Evolutionary conservation across 2,329 filamentous ascomycete genomes (phyloP), one percentile per base, ranked within the genome.

Genomic region (Sarocladium strictum): DNA sequence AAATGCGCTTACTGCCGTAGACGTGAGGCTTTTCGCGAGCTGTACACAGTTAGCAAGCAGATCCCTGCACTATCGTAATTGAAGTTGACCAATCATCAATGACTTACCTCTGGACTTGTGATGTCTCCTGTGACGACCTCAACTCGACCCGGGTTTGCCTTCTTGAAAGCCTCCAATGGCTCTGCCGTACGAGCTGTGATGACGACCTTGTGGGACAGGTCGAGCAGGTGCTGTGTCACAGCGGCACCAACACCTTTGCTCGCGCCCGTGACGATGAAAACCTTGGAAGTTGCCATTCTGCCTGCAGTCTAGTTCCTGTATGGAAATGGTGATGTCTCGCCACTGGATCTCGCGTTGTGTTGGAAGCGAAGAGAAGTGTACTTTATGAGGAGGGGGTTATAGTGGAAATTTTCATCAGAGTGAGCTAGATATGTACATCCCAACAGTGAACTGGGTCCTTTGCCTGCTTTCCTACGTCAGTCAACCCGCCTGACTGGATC

Each of bases 181-280:
- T 72, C 72, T 23, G 71, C 69, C 0, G 77, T 79, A 40, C 83
- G 73, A 6, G 83, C 81, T 10, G 84, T 77, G 15, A 84, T 65
- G 35, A 86, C 77, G 15, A 86, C 75, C 55, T 79, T 82, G 69
- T 86, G 81, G 0, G 72, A 74, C 40, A 75, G 72, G 19, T 68
- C 64, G 7, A 86, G 68, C 27, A 86, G 71, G 45, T 74, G 69
- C 38, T 76, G 68, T 2, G 80, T 71, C 7, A 84, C 70, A 56
- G 80, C 79, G 11, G 83, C 73, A 49, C 83, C 83, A 53, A 86
- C 79, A 24, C 83, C 83, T 55, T 81, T 80, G 67, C 81, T 85
- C 17, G 82, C 82, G 27, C 83, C 83, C 2, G 83, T 86, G 32
- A 92, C 74, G 57, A 91, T 84, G 64, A 91, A 81, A 21, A 82